Conservation (phyloP, 2,329 filamentous ascomycete genomes). For the Orbilia brochopaga region DNA sequence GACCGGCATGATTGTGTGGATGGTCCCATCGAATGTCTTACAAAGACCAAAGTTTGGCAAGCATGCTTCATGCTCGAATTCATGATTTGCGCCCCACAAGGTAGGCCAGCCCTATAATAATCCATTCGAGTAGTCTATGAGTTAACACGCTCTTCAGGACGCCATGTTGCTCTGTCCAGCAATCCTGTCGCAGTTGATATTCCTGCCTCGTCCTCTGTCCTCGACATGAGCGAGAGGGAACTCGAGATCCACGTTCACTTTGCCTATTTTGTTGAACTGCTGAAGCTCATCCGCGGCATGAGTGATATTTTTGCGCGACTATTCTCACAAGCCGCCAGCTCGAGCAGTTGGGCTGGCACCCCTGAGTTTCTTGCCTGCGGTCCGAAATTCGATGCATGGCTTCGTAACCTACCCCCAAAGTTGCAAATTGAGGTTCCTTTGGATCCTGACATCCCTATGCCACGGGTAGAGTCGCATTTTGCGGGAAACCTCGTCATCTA, state of each 20-base stretch:
- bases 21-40: slow-evolving; percentile 74
- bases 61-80: slow-evolving; percentile 82
- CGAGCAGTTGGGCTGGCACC: slow-evolving; percentile 77
- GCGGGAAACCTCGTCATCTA: slow-evolving; percentile 89
- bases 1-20: slow-evolving; percentile 73
- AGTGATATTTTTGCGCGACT: slow-evolving; percentile 75
- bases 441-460: slow-evolving; percentile 80
- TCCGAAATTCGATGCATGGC: slow-evolving; percentile 76
- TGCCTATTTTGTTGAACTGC: slow-evolving; percentile 76
- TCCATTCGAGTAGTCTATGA: slow-evolving; percentile 10
- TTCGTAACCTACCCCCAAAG: slow-evolving; percentile 77
- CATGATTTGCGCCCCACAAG: slow-evolving; percentile 93
- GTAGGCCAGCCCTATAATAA: slow-evolving; percentile 61
- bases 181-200: slow-evolving; percentile 54
- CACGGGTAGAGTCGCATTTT: slow-evolving; percentile 74
- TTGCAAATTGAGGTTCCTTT: slow-evolving; percentile 77
- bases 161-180: slow-evolving; percentile 53
- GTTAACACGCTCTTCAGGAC: slow-evolving; percentile 51
- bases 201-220: slow-evolving; percentile 50
- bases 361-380: slow-evolving; percentile 82
- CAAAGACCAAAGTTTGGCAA: slow-evolving; percentile 89
- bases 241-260: slow-evolving; percentile 73
- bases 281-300: slow-evolving; percentile 78
- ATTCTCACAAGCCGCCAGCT: slow-evolving; percentile 61
- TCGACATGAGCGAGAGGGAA: slow-evolving; percentile 54